Conservation (phyloP, 2,329 filamentous ascomycete species). For the Chaetothyriales sp. region DNA sequence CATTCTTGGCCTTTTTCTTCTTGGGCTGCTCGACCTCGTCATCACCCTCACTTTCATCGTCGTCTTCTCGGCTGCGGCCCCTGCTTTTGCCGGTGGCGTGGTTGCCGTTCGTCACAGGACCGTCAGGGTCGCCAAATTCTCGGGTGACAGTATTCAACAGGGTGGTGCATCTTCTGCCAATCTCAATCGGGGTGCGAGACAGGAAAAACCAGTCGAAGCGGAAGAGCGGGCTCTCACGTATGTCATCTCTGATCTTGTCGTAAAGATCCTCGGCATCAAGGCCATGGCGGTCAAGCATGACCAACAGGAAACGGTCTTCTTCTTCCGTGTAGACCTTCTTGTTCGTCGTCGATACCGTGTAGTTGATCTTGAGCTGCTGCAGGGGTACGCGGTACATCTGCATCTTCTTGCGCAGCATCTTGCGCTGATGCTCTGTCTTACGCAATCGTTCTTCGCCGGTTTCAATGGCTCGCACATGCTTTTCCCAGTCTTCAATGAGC, state of each 20-base stretch:
- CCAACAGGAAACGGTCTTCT: slow-evolving; percentile 86
- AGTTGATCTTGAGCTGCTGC: slow-evolving; percentile 97
- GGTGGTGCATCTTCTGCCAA: slow-evolving; percentile 83
- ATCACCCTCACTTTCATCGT: slow-evolving; percentile 73
- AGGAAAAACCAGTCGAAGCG: slow-evolving; percentile 99
- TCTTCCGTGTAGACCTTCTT: slow-evolving; percentile 99
- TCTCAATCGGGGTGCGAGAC: slow-evolving; percentile 80
- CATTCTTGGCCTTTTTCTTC: slow-evolving; percentile 85
- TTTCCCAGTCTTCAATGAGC: slow-evolving; percentile 76
- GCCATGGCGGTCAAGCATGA: slow-evolving; percentile 82
- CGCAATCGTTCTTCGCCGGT: slow-evolving; percentile 80
- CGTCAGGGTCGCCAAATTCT: slow-evolving; percentile 63
- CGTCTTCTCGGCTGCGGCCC: slow-evolving; percentile 44
- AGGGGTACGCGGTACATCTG: slow-evolving; percentile 90
- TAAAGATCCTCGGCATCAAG: slow-evolving; percentile 82
- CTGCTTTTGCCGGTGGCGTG: slow-evolving; percentile 55
- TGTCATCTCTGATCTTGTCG: slow-evolving; percentile 92
- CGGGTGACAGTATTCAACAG: slow-evolving; percentile 85
- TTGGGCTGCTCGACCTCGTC: slow-evolving; percentile 66
- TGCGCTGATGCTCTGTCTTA: slow-evolving; percentile 81
- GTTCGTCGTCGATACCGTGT: slow-evolving; percentile 96
- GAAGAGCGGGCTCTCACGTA: slow-evolving; percentile 85
- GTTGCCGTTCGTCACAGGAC: slow-evolving; percentile 35
- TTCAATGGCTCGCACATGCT: slow-evolving; percentile 79
- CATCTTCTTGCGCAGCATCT: slow-evolving; percentile 90